Evolutionary conservation across 2,329 filamentous ascomycete species (phyloP).

Genomic region (Calonectria naviculata): DNA sequence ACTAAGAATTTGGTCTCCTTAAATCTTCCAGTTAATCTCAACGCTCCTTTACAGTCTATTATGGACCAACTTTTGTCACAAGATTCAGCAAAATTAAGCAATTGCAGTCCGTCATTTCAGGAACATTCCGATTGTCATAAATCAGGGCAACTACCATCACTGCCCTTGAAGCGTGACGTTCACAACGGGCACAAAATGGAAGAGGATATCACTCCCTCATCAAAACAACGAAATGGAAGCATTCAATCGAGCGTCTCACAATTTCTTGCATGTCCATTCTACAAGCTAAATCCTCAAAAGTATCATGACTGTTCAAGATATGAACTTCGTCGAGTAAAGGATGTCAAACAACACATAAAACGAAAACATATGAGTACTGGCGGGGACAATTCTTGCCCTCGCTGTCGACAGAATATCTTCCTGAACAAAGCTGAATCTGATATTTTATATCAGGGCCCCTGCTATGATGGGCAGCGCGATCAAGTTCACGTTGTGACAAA

Average conservation of each 20-base stretch:
- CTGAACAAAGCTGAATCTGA: not conserved
- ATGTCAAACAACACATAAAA: not conserved
- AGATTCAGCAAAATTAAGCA: not conserved
- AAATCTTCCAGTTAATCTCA: not conserved
- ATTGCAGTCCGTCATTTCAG: not conserved
- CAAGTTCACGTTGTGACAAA: not conserved
- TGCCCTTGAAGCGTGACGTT: not conserved
- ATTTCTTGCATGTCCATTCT: not conserved
- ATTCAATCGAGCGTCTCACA: not conserved
- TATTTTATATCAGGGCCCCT: not conserved
- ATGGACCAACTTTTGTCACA: not conserved
- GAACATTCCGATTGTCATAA: not conserved
- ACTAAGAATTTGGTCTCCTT: no score
- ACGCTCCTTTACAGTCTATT: not conserved
- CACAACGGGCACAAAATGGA: not conserved
- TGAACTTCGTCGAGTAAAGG: not conserved
- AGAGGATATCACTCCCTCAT: not conserved
- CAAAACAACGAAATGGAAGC: not conserved
- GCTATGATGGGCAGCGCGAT: not conserved
- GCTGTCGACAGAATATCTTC: not conserved
- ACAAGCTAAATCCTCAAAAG: not conserved
- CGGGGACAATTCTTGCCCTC: not conserved
- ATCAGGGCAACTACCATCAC: not conserved
- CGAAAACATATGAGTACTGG: not conserved
- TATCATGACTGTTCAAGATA: not conserved